Conservation (phyloP, 1,284 basidiomycete species). For the Trichosporon sp. region DNA sequence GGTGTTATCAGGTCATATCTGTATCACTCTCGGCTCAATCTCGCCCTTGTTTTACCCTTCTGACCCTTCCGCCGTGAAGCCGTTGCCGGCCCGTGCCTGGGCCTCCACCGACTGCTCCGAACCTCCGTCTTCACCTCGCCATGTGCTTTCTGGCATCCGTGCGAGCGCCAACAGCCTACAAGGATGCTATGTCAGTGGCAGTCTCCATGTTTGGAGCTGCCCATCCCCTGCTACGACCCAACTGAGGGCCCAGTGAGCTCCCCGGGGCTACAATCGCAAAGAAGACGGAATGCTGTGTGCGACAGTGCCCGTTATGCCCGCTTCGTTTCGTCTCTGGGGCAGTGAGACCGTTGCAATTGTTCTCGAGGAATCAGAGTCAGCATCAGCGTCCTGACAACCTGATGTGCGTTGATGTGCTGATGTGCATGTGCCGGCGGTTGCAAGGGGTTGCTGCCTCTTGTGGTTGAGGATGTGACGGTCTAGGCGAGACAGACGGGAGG, state of each 20-base stretch:
- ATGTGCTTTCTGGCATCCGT: not conserved
- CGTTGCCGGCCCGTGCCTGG: constrained; percentile 7
- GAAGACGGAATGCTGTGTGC: not conserved
- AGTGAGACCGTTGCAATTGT: not conserved
- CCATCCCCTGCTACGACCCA: not conserved
- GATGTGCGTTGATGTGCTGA: not conserved
- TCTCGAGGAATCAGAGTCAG: not conserved
- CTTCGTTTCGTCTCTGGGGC: not conserved
- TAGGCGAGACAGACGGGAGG: not conserved
- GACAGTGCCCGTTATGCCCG: not conserved
- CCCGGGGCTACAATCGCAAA: not conserved
- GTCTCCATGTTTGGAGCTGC: not conserved
- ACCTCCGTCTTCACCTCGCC: not conserved
- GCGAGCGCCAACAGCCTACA: too few species aligned
- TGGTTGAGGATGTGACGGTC: too few species aligned
- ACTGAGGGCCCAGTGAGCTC: not conserved
- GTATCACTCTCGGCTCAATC: constrained; percentile 17
- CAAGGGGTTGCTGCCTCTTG: too few species aligned
- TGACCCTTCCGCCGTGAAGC: not conserved
- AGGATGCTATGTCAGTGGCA: not conserved
- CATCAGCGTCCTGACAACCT: not conserved
- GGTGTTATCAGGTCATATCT: constrained; percentile 17
- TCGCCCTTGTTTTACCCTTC: constrained; percentile 16
- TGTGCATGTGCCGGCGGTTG: not conserved
- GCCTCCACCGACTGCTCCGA: not conserved